Conservation (phyloP, 164 flowering plant genomes). For the Tetrastigma voinierianum region DNA sequence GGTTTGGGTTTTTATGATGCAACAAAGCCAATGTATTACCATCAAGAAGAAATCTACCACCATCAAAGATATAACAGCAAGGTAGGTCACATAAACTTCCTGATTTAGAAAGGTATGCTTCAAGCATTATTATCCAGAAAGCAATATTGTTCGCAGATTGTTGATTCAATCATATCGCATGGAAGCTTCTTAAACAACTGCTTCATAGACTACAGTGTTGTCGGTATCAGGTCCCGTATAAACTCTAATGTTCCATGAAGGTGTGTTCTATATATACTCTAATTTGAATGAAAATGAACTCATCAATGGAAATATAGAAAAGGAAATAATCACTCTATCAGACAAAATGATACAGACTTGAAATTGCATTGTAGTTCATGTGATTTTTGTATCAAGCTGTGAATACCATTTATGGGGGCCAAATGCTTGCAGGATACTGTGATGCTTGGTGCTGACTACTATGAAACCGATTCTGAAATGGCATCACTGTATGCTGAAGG, state of each 20-base stretch:
- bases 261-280: slow-evolving; percentile 28
- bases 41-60: slow-evolving; percentile 92
- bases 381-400: background rate
- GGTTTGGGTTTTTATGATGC: slow-evolving; percentile 94
- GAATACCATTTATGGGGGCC: background rate
- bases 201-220: slow-evolving; percentile 80
- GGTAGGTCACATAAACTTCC: slow-evolving; percentile 37
- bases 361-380: background rate
- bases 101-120: no score
- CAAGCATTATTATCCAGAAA: background rate
- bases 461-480: slow-evolving; percentile 75
- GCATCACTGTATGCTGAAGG: slow-evolving; percentile 76
- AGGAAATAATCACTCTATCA: background rate
- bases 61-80: slow-evolving; percentile 78
- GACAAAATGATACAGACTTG: background rate
- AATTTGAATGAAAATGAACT: background rate
- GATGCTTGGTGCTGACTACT: slow-evolving; percentile 95
- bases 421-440: slow-evolving; percentile 72
- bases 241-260: slow-evolving; percentile 72
- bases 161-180: slow-evolving; percentile 91
- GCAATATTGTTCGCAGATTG: slow-evolving; percentile 43
- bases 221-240: slow-evolving; percentile 84
- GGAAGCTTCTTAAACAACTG: slow-evolving; percentile 80
- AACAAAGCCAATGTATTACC: slow-evolving; percentile 85
- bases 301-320: no score